These are phyloP conservation scores for Hypseocharis bilobata DNA, from an alignment of 441 rosid species.

Conservation along the genomic window DNA sequence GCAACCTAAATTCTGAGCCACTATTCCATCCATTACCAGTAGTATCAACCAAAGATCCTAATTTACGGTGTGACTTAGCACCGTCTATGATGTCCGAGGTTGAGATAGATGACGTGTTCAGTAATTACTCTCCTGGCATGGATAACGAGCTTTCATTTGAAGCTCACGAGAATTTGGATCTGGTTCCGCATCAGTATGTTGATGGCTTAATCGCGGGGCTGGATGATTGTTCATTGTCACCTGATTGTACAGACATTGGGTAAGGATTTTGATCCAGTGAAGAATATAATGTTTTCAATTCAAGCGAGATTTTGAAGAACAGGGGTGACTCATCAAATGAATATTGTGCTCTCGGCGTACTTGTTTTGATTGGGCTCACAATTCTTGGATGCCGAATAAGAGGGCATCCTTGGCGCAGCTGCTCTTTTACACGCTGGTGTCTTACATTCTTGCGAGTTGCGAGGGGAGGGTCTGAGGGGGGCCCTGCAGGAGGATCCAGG, in stretches of 20 bases:
- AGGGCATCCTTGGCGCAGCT: slow-evolving; percentile 5
- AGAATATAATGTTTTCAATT: neutral
- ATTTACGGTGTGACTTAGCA: slow-evolving; percentile 42
- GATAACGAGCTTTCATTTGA: slow-evolving; percentile 34
- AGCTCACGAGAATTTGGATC: slow-evolving; percentile 21
- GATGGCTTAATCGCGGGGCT: slow-evolving; percentile 51
- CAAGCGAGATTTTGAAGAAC: slow-evolving; percentile 5
- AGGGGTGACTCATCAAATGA: slow-evolving; percentile 11
- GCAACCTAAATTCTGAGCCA: slow-evolving; percentile 29
- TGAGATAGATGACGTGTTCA: slow-evolving; percentile 22
- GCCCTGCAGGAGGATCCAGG: slow-evolving; percentile 9
- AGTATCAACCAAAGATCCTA: slow-evolving; percentile 35
- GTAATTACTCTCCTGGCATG: slow-evolving; percentile 14
- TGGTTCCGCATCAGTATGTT: slow-evolving; percentile 36
- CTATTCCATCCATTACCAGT: slow-evolving; percentile 24
- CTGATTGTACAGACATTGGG: slow-evolving; percentile 57
- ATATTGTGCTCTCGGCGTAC: slow-evolving; percentile 14
- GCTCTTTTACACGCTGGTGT: neutral
- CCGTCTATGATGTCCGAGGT: slow-evolving; percentile 25
- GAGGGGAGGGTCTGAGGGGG: too few species aligned
- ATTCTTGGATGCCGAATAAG: slow-evolving; percentile 3
- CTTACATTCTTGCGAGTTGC: neutral
- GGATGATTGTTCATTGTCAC: slow-evolving; percentile 49
- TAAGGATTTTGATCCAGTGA: slow-evolving; percentile 24
- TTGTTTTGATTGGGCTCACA: neutral